phyloP scores from a whole-genome alignment of 257 asterid genomes.

The Anisodus acutangulus region DNA sequence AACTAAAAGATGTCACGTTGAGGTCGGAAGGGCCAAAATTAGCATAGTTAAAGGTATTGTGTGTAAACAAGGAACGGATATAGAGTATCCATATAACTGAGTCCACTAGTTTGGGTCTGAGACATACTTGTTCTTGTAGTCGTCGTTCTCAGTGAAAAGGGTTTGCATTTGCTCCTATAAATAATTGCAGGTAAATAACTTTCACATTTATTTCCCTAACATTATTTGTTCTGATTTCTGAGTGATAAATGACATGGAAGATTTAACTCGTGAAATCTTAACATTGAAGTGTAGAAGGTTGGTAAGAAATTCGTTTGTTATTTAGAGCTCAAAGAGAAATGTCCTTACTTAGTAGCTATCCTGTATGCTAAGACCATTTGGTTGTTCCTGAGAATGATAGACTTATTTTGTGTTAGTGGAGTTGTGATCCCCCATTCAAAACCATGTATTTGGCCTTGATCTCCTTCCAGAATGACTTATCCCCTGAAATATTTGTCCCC shows the following conservation, averaged over 20 bases:
- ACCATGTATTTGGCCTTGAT: neutral
- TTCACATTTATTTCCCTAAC: neutral
- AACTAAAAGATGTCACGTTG: neutral
- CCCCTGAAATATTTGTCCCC: slow-evolving; percentile 13
- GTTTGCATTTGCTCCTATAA: slow-evolving; percentile 1
- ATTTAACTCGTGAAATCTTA: neutral
- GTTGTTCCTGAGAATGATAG: neutral
- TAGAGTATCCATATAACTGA: neutral
- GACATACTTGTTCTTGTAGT: neutral
- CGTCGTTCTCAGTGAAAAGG: neutral
- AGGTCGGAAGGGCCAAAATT: neutral
- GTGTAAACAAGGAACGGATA: neutral
- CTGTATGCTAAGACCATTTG: neutral
- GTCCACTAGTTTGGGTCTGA: neutral
- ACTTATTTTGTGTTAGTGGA: neutral
- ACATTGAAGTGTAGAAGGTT: slow-evolving; percentile 11
- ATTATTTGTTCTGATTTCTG: neutral
- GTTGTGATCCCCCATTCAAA: slow-evolving; percentile 19
- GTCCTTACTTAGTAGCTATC: neutral
- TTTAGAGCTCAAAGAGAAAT: slow-evolving; percentile 6
- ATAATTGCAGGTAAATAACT: neutral
- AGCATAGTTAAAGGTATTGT: neutral
- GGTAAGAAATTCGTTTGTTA: neutral
- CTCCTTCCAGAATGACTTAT: slow-evolving; percentile 17
- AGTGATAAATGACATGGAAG: slow-evolving; percentile 20